phyloP scores from a whole-genome alignment of 257 asterid genomes.

The Echium plantagineum region DNA sequence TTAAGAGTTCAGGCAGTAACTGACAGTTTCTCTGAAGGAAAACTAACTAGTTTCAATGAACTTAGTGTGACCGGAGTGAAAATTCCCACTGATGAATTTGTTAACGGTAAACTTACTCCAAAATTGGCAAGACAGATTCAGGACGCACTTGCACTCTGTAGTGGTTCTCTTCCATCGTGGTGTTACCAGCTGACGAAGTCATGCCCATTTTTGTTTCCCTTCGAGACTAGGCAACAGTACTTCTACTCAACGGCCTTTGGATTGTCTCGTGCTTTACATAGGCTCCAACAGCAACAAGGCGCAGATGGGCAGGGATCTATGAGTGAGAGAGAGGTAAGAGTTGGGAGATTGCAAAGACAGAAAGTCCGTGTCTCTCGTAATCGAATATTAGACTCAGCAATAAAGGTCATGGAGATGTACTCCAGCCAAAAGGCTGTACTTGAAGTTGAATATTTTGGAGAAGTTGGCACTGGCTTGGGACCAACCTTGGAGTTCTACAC shows the following conservation, averaged over 20 bases:
- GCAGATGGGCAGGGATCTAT: constrained; percentile 77
- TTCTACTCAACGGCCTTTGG: constrained; percentile 98
- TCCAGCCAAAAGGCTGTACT: constrained; percentile 96
- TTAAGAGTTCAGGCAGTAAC: constrained; percentile 46
- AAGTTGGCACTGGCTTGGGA: constrained; percentile 98
- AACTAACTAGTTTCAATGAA: constrained; percentile 40
- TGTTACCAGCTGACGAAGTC: constrained; percentile 92
- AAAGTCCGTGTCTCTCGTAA: constrained; percentile 96
- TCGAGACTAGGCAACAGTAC: constrained; percentile 91
- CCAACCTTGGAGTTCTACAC: constrained; percentile 97
- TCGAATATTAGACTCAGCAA: constrained; percentile 87
- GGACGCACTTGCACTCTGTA: constrained; percentile 95
- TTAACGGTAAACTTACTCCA: constrained; percentile 88
- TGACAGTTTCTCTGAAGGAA: constrained; percentile 75
- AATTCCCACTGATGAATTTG: constrained; percentile 54
- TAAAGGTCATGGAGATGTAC: constrained; percentile 97
- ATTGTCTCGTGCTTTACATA: constrained; percentile 79
- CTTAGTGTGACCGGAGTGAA: constrained; percentile 34
- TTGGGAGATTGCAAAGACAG: constrained; percentile 86
- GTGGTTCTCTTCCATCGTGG: constrained; percentile 97
- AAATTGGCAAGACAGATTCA: constrained; percentile 91
- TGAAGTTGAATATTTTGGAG: constrained; percentile 99
- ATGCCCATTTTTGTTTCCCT: constrained; percentile 93
- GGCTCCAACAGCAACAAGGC: constrained; percentile 98
- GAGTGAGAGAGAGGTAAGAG: constrained; percentile 76